Evolutionary conservation across 305 asterid species (phyloP), one percentile per base, ranked within the genome.

Genomic region (Petunia hybrid): DNA sequence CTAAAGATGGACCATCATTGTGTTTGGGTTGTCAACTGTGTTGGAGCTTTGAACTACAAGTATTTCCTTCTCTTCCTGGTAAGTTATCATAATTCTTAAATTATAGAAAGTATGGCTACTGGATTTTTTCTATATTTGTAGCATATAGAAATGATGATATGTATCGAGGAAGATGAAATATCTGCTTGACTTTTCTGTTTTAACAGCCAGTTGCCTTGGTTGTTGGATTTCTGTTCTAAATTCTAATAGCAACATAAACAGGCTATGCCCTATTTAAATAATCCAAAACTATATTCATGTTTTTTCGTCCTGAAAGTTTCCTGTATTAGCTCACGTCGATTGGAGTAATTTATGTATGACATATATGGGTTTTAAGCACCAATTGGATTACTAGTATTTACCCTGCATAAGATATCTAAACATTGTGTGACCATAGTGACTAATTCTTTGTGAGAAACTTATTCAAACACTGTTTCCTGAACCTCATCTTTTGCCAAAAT

Each of bases 1-100:
- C 89, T 96, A 85, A 96, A 96, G 90, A 96, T 96, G 99, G 99
- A 96, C 85, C 99, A 96, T 89, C 99, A 96, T 86, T 96, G 99
- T 90, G 99, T 96, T 73, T 96, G 99, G 99, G 99, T 96, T 85
- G 98, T 96, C 82, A 96, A 94, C 66, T 96, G 99, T 82, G 99
- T 96, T 56, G 99, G 99, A 79, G 99, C 99, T 79, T 86, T 94
- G 87, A 96, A 94, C 92, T 96, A 96, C 93, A 96, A 96, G 87
- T 89, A 94, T 86, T 96, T 96, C 85, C 98, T 96, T 87, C 98
- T 96, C 88, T 96, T 96, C 91, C 89, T 96, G 97, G 99, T 96
- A 89, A n/a, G 90, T 45, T 36, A 75, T 68, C 81, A 59, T 7
- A 7, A 73, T 35, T 48, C 35, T 48, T 48, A 45, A 73, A 51